These are phyloP conservation scores for Diatrype stigma DNA, from an alignment of 2,329 filamentous ascomycete species.

Conservation along the genomic window DNA sequence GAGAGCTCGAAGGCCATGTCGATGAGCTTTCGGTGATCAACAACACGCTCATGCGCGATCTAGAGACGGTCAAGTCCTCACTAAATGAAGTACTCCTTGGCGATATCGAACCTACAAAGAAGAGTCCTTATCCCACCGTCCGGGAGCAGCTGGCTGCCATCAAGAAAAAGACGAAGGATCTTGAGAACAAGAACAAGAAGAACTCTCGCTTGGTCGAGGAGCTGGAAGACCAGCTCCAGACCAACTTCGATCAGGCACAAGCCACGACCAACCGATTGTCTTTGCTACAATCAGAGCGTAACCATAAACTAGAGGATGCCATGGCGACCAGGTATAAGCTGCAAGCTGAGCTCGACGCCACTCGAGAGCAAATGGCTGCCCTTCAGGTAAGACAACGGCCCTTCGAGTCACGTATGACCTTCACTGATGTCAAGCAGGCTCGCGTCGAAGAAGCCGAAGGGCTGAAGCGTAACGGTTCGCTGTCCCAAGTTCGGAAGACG, in stretches of 20 bases:
- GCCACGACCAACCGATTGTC: conserved; percentile 80
- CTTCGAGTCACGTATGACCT: not conserved
- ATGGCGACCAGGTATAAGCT: conserved; percentile 59
- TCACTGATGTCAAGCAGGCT: conserved; percentile 27
- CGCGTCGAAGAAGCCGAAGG: conserved; percentile 29
- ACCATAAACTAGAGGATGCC: conserved; percentile 73
- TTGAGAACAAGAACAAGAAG: conserved; percentile 74
- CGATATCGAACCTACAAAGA: conserved; percentile 40
- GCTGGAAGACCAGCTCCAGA: conserved; percentile 92
- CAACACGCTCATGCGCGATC: conserved; percentile 55
- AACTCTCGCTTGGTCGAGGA: conserved; percentile 90
- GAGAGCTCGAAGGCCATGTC: conserved; percentile 53
- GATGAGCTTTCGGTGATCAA: conserved; percentile 54
- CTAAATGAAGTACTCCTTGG: conserved; percentile 51
- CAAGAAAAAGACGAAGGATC: conserved; percentile 60
- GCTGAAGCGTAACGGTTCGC: conserved; percentile 53
- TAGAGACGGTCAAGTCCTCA: conserved; percentile 56
- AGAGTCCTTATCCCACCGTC: conserved; percentile 43
- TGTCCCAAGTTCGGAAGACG: conserved; percentile 77
- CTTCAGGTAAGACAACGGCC: conserved; percentile 63
- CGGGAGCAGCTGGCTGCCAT: conserved; percentile 56
- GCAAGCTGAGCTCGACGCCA: conserved; percentile 64
- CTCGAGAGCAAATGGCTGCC: conserved; percentile 65
- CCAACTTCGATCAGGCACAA: conserved; percentile 91
- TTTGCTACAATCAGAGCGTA: conserved; percentile 70